Conservation (phyloP, 352 stramenopile genomes). For the Thraustochytrium striatum region DNA sequence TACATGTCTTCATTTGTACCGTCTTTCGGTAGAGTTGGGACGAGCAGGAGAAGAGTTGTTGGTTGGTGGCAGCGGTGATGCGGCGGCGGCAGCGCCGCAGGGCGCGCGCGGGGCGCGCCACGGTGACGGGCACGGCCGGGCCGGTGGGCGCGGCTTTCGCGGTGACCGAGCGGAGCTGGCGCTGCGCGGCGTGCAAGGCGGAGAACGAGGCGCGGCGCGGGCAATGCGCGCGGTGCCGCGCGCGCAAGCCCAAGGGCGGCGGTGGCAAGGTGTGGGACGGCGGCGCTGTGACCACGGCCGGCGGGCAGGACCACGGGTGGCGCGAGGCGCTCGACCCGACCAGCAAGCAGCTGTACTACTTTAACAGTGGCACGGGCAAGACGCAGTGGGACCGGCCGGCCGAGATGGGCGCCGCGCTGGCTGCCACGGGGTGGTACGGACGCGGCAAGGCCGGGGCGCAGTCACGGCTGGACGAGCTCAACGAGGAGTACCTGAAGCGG, state of each 20-base stretch:
- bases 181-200: slow-evolving; percentile 69
- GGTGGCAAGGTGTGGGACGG: slow-evolving; percentile 5
- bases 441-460: slow-evolving; percentile 69
- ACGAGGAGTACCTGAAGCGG: slow-evolving; percentile 71
- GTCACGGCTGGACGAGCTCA: slow-evolving; percentile 67
- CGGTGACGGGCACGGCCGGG: slow-evolving; percentile 63
- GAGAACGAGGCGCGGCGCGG: slow-evolving; percentile 74
- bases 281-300: neutral
- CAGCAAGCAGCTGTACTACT: slow-evolving; percentile 88
- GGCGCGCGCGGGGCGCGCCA: neutral
- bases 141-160: slow-evolving; percentile 75
- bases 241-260: slow-evolving; percentile 61
- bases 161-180: slow-evolving; percentile 82
- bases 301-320: slow-evolving; percentile 58
- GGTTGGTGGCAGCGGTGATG: too few relatives aligned
- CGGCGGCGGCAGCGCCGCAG: neutral
- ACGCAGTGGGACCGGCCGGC: slow-evolving; percentile 81
- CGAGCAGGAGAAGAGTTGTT: too few relatives aligned
- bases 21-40: too few relatives aligned
- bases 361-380: slow-evolving; percentile 74
- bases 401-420: slow-evolving; percentile 81
- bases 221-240: slow-evolving; percentile 73
- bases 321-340: slow-evolving; percentile 78
- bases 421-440: slow-evolving; percentile 84
- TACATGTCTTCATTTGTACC: too few relatives aligned